Base-by-base conservation (phyloP, 257 asterid species). In the Rubia yunnanensis region DNA sequence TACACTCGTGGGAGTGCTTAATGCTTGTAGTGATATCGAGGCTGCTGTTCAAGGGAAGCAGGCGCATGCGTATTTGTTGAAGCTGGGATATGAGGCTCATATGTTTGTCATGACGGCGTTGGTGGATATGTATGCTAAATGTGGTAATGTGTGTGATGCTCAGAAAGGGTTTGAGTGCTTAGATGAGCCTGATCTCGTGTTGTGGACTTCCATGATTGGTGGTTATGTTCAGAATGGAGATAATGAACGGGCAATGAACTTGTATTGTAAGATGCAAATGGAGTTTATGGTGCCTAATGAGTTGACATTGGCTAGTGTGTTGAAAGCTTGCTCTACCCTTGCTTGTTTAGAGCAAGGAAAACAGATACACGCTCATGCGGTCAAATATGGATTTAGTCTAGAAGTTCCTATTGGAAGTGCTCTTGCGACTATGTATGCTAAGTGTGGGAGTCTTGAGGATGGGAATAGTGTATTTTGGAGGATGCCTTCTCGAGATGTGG, bases 111-210 rank as follows among this genome's bases (percentile, higher is more conserved):
- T 72, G 78, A 88, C 97, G 20, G 92, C 96, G 2, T 74, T 88
- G 80, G 82, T 86, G 67, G 95, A 91, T 74, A 91, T 91, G 98
- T 91, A 91, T 68, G 91, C 98, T 28, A 91, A 88, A 74, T 91
- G 94, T 66, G 91, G 95, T 53, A 68, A 70, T 23, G 62, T 85
- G 38, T 63, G 52, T 38, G 92, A 86, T 63, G 98, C 98, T 10
- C 81, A 77, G 39, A 84, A 78, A 63, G 95, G 91, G 41, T 86
- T 91, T 22, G 88, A 86, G 62, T 72, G 67, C 70, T 74, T 86
- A 53, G 67, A 73, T 44, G 83, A 82, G 63, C 77, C 91, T 13
- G 98, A 91, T 60, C 82, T 88, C 41, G 95, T 88, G 60, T 20
- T 91, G 60, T 86, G 96, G 96, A 88, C 96, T 15, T 86, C 98